Evolutionary conservation across 2,329 filamentous ascomycete genomes (phyloP).

Genomic region (Talaromyces sp.): DNA sequence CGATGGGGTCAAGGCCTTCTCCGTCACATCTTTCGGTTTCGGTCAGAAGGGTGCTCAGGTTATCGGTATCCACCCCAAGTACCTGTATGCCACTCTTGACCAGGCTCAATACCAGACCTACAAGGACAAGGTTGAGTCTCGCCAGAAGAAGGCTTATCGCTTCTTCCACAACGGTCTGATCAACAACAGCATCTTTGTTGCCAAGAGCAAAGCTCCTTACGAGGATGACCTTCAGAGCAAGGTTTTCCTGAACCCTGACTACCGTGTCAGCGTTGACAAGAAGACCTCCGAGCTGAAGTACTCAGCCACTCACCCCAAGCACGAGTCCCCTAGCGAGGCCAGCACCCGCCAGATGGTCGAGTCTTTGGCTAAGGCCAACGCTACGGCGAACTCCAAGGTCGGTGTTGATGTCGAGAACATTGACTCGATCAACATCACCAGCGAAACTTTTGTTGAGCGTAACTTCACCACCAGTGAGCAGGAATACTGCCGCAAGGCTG

Average conservation of each 20-base stretch:
- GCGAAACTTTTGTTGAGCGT: slow-evolving; percentile 89
- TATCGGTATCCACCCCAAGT: slow-evolving; percentile 95
- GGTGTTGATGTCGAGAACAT: slow-evolving; percentile 95
- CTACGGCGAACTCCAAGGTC: slow-evolving; percentile 70
- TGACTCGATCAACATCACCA: slow-evolving; percentile 83
- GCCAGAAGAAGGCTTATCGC: slow-evolving; percentile 98
- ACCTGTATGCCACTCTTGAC: slow-evolving; percentile 92
- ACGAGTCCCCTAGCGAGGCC: slow-evolving; percentile 58
- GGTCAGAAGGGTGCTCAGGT: slow-evolving; percentile 98
- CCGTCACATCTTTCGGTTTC: slow-evolving; percentile 98
- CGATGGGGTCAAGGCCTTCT: slow-evolving; percentile 97
- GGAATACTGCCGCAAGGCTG: slow-evolving; percentile 78
- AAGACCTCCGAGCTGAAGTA: slow-evolving; percentile 80
- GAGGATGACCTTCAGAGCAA: slow-evolving; percentile 81
- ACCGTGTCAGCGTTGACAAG: slow-evolving; percentile 81
- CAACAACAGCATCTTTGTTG: slow-evolving; percentile 96
- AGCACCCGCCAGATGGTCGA: slow-evolving; percentile 77
- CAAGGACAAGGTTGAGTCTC: slow-evolving; percentile 82
- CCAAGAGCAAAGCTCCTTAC: slow-evolving; percentile 90
- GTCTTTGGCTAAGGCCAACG: slow-evolving; percentile 69
- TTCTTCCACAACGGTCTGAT: slow-evolving; percentile 98
- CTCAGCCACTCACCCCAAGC: slow-evolving; percentile 68
- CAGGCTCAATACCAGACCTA: slow-evolving; percentile 80
- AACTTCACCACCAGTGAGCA: slow-evolving; percentile 90
- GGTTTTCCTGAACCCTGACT: slow-evolving; percentile 91